Percentiles rank a stretch among this genome's conserved stretches.
phyloP scores from a whole-genome alignment of 108 stramenopile species.

The Nitzschia inconspicua region DNA sequence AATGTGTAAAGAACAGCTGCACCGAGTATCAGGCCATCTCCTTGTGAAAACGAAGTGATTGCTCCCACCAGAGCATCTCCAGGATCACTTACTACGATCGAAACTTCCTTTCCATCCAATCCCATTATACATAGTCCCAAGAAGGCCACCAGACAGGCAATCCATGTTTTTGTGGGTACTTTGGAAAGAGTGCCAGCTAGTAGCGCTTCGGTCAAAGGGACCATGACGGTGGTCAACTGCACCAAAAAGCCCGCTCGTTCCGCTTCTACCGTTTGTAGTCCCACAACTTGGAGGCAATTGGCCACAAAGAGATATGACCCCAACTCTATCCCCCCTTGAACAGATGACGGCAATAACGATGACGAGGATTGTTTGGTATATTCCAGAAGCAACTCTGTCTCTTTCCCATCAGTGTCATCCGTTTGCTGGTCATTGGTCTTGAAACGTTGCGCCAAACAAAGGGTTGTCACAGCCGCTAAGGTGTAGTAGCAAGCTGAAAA shows the following conservation, averaged over 20 bases:
- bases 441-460: conserved; percentile 1
- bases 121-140: conserved; percentile 77
- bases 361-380: not conserved
- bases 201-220: conserved; percentile 50
- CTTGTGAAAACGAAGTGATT: conserved; percentile 34
- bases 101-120: conserved; percentile 37
- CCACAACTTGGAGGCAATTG: conserved; percentile 79
- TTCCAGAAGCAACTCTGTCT: not conserved
- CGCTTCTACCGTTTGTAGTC: conserved; percentile 74
- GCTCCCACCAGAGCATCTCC: conserved; percentile 7
- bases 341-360: too few relatives aligned
- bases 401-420: not conserved
- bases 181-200: conserved; percentile 22
- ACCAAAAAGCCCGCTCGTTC: conserved; percentile 84
- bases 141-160: conserved; percentile 71
- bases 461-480: conserved; percentile 41
- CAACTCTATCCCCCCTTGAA: conserved; percentile 67
- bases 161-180: conserved; percentile 52
- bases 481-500: conserved; percentile 86
- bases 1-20: conserved; percentile 76
- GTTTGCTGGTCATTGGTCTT: not conserved
- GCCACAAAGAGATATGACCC: conserved; percentile 78
- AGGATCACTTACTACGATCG: not conserved
- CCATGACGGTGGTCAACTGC: conserved; percentile 81
- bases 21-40: conserved; percentile 65